Percentiles rank a stretch among this genome's conserved stretches.
Evolutionary conservation across 179 eudicot genomes (phyloP).

Genomic region (Actinidia arguta): DNA sequence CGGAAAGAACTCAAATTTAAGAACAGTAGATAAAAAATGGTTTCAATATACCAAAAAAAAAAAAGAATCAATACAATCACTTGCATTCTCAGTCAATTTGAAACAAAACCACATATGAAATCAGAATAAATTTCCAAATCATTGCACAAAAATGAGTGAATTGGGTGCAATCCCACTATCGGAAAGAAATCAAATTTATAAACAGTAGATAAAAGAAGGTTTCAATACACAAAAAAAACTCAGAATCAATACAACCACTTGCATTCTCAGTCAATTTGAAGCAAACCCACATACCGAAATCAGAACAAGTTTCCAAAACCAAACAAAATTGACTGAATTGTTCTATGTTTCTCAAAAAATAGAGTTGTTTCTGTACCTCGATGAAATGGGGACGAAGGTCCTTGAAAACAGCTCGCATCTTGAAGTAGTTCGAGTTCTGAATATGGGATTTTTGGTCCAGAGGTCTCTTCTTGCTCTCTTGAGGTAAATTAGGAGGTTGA

Average conservation of each 20-base stretch:
- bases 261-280: background rate
- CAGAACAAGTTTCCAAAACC: background rate
- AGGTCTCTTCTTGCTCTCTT: slow-evolving; percentile 52
- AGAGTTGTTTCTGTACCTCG: slow-evolving; percentile 44
- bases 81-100: too few species aligned
- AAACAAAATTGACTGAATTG: background rate
- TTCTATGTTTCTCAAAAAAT: background rate
- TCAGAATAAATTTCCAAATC: too few species aligned
- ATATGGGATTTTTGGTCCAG: slow-evolving; percentile 35
- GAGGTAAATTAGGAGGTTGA: background rate
- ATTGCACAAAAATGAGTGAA: too few species aligned
- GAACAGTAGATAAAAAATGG: background rate
- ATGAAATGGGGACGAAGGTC: slow-evolving; percentile 83
- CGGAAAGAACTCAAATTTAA: too few species aligned
- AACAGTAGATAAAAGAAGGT: too few species aligned
- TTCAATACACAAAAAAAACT: too few species aligned
- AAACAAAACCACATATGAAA: too few species aligned
- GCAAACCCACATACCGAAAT: background rate
- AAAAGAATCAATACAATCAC: too few species aligned
- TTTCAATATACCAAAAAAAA: background rate
- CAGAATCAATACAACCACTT: background rate
- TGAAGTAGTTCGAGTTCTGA: slow-evolving; percentile 60
- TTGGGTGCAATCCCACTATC: too few species aligned
- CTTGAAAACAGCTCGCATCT: slow-evolving; percentile 57
- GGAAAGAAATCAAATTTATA: too few species aligned